Evolutionary conservation across 75 land plant species (phyloP).

Genomic region (Cupressus sempervirens): DNA sequence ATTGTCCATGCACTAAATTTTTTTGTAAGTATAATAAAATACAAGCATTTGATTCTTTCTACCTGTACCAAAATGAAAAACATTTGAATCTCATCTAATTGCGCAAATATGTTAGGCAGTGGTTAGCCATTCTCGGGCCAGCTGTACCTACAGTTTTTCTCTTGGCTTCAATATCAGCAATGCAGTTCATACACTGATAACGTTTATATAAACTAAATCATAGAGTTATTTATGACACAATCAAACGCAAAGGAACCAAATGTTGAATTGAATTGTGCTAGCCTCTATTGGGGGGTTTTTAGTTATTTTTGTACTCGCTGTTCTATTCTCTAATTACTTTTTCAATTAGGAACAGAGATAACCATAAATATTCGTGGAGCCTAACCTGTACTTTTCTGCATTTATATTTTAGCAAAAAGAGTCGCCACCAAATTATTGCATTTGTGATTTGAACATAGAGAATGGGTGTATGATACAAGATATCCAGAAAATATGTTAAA

Average conservation of each 20-base stretch:
- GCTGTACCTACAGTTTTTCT: no score
- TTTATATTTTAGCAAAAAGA: background rate
- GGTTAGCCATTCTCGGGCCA: no score
- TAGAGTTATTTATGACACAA: no score
- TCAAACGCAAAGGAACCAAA: no score
- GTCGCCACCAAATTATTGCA: background rate
- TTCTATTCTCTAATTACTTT: no score
- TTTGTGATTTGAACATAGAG: background rate
- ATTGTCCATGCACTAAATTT: background rate
- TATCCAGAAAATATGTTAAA: background rate
- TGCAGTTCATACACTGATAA: no score
- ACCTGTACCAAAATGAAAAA: background rate
- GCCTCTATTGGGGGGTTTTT: no score
- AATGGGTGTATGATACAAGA: background rate
- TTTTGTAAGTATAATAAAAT: background rate
- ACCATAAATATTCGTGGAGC: background rate
- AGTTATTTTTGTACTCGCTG: no score
- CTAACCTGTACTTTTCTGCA: background rate
- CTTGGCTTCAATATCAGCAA: no score
- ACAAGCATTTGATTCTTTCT: background rate
- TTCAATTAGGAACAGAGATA: no score
- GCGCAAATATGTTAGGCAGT: background rate
- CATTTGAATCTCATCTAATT: background rate
- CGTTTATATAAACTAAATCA: no score
- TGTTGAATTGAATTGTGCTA: no score